Evolutionary conservation across 371 early-diverging fungal genomes (phyloP).

Genomic region (Blakeslea trispora): DNA sequence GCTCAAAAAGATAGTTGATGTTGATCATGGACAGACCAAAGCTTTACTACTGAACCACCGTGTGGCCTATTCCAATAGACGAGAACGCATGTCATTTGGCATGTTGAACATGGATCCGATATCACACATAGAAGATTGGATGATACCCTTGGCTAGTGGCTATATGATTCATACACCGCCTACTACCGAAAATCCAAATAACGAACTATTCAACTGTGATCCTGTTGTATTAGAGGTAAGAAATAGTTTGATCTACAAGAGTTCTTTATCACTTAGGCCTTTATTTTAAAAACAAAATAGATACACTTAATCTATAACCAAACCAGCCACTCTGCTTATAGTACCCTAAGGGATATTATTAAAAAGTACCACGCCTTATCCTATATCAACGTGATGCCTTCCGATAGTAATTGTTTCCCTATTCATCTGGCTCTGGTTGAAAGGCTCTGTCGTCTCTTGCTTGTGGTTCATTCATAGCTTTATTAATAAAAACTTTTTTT

Average conservation of each 20-base stretch:
- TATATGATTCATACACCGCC: slow-evolving; percentile 52
- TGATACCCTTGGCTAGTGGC: slow-evolving; percentile 62
- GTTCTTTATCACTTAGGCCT: no score
- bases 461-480: slow-evolving; percentile 26
- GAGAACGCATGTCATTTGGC: slow-evolving; percentile 37
- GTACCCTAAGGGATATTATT: slow-evolving; percentile 54
- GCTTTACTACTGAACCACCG: slow-evolving; percentile 60
- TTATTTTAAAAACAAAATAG: no score
- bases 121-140: slow-evolving; percentile 44
- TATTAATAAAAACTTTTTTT: neutral
- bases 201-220: slow-evolving; percentile 46
- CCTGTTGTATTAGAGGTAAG: slow-evolving; percentile 54
- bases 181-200: slow-evolving; percentile 40
- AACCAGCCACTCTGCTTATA: slow-evolving; percentile 47
- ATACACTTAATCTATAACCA: slow-evolving; percentile 48
- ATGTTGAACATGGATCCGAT: slow-evolving; percentile 22
- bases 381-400: slow-evolving; percentile 52
- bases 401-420: slow-evolving; percentile 55
- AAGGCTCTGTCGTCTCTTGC: slow-evolving; percentile 48
- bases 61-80: slow-evolving; percentile 51
- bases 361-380: slow-evolving; percentile 62
- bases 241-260: no score
- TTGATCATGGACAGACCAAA: slow-evolving; percentile 45
- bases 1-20: slow-evolving; percentile 21
- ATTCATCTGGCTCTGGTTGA: slow-evolving; percentile 53